Evolutionary conservation across 2,329 filamentous ascomycete species (phyloP), one percentile per base, ranked within the genome.

Genomic region (Stylonectria norvegica): DNA sequence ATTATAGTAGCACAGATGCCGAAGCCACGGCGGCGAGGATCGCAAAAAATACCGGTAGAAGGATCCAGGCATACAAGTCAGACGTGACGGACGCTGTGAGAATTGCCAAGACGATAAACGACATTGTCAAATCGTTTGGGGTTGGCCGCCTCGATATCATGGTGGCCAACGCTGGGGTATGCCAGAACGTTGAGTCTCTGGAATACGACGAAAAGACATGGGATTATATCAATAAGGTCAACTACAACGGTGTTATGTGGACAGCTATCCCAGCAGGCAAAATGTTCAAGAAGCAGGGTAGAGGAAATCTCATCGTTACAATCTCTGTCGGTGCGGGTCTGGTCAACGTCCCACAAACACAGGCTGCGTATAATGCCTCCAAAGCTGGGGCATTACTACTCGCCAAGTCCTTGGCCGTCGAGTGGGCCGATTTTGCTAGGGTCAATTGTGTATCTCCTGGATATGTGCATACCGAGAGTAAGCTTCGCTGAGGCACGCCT

Each of bases 371-470:
- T 20, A 36, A 42, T 14, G 30, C 34, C 2, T 22, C 34, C 16
- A 38, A 42, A 20, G 40, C 40, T 4, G 40, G 32, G 5, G 35
- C 15, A 18, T 17, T 42, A 12, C 34, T 37, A 15, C 20, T 42
- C 4, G 40, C 40, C 12, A 34, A 35, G 22, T 37, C 29, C 20
- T 12, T 42, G 4, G 40, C 40, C 3, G 35, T 32, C n/a, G 40
- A 42, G 14, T 42, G 40, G 40, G 14, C 20, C 9, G 40, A 38
- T 15, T 42, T 42, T 30, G 40, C 40, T 2, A 16, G 40, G 5
- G 40, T 42, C 8, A 42, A 42, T 12, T 42, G 34, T n/a, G 35
- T 42, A 3, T 37, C 34, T 7, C 40, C 40, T 3, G 40, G 40
- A 5, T 42, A 36, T 5, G 34, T 42, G 6, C 27, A 30, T 15